Base-by-base conservation (phyloP, 768 basidiomycete species). In the Trametes gibbosa region DNA sequence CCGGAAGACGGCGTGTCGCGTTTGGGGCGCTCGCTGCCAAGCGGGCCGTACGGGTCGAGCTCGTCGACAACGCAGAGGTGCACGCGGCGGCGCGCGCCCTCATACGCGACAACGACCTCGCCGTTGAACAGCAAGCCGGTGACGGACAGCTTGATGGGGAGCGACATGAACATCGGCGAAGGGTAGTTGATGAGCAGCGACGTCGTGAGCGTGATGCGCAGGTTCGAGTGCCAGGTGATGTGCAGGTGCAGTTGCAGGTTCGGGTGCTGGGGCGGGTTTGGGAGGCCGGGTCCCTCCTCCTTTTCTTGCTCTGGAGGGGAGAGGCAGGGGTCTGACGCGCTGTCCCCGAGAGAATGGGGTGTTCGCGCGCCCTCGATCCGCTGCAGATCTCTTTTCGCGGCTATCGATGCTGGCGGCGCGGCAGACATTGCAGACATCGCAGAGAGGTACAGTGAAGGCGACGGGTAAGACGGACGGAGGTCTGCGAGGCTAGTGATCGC, bases 181-280 rank as follows among this genome's bases (percentile, higher is more conserved):
- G 97, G 97, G 71, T 98, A 98, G 74, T 99, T 97, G 74, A 99
- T 95, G 61, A 95, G 83, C 25, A 98, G 81, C 9, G 93, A 95
- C 0, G 97, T 98, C 29, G 91, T 86, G 55, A 99, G 80, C 8
- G 90, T 91, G 65, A 99, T 79, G 16, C 90, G 87, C 9, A 98
- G 79, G 71, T 97, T 87, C 10, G 95, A 92, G 52, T 87, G 83
- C 86, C 96, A 96, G 32, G 83, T 80, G 43, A 98, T 76, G 66
- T 87, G 85, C 0, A 99, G 77, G 69, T 98, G 95, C 3, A 97
- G 73, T 70, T 99, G 97, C 27, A 98, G 77, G 69, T 95, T 90
- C 1, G 91, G 85, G 46, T 79, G 75, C 73, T 76, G 70, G 69
- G 66, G 66, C 55, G 72, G 29, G 29, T 10, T 10, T 69, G 70